Evolutionary conservation across 2,329 filamentous ascomycete genomes (phyloP), one percentile per base, ranked within the genome.

Genomic region (Nemania sp.): DNA sequence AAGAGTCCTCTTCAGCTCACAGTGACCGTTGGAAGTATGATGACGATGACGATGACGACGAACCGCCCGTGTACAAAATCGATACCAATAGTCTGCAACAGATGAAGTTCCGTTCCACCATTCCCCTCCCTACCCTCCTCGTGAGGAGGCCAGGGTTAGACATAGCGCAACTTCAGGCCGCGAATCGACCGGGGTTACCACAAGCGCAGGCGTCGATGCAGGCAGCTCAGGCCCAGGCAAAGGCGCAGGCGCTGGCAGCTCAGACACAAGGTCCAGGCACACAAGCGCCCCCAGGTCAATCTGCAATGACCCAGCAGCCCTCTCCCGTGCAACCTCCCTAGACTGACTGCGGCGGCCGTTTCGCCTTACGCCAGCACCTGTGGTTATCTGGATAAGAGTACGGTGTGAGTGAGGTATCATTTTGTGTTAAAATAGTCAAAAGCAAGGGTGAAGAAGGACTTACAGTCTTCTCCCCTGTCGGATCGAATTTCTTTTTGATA

Each of bases 11-110:
- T 45, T 60, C 52, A 34, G 40, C 79, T 75, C 72, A 79, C 77
- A 73, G 75, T 25, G 90, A 94, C 72, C 85, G 88, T 63, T 97
- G 90, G 84, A 96, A 92, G 77, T 96, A 91, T 77, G 91, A 96
- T 71, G 88, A 89, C 25, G 91, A 96, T 69, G 91, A 92, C 63
- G 89, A 67, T 47, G 72, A 89, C 64, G 91, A 96, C 54, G 90
- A 92, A 59, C 85, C 88, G 57, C 82, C 88, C 21, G 81, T 87
- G 62, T 92, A 92, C 78, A 84, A 88, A 57, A 83, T 93, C 59
- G 92, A 97, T 72, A 90, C 89, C 39, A 88, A 83, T 67, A 84
- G 85, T 68, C 83, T 81, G 15, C 78, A 79, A 20, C 82, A 84
- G 20, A 75, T 89, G 68, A 85, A 82, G 68, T 89, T 87, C 67